These are phyloP conservation scores for Aspergillus pseudotamarii DNA, from an alignment of 2,329 filamentous ascomycete genomes.

Conservation along the genomic window DNA sequence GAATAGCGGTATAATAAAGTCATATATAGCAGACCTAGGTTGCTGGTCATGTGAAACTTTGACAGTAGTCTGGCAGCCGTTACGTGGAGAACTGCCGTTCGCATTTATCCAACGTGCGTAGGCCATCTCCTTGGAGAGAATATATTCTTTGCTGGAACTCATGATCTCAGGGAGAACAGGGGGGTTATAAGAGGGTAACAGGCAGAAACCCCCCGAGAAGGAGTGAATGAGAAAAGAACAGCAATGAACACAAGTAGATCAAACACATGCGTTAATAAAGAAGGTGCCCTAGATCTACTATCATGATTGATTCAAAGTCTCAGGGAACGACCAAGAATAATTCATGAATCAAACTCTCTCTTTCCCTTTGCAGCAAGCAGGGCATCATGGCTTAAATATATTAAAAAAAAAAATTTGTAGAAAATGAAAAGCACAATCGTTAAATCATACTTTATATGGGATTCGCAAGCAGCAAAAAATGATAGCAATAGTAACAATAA, in stretches of 20 bases:
- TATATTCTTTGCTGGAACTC: constrained; percentile 17
- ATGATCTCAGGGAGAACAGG: constrained; percentile 8
- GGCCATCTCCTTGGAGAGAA: constrained; percentile 22
- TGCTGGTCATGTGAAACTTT: constrained; percentile 24
- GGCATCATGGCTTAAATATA: neutral
- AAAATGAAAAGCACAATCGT: neutral
- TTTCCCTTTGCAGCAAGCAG: neutral
- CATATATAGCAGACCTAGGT: constrained; percentile 21
- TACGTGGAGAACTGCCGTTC: constrained; percentile 12
- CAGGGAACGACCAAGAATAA: neutral
- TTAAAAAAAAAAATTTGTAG: too few relatives aligned
- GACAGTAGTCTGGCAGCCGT: constrained; percentile 24
- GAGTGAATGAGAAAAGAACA: neutral
- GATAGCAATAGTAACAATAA: neutral
- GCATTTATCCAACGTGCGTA: constrained; percentile 20
- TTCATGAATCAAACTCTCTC: neutral
- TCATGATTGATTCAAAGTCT: neutral
- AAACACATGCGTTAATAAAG: neutral
- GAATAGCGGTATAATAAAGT: neutral
- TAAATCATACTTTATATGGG: neutral
- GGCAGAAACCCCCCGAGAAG: neutral
- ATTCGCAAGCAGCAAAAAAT: neutral
- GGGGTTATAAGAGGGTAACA: neutral
- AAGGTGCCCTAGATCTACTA: neutral
- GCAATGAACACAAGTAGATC: neutral